Evolutionary conservation across 1,284 basidiomycete species (phyloP).

Genomic region (Cerioporus squamosus): DNA sequence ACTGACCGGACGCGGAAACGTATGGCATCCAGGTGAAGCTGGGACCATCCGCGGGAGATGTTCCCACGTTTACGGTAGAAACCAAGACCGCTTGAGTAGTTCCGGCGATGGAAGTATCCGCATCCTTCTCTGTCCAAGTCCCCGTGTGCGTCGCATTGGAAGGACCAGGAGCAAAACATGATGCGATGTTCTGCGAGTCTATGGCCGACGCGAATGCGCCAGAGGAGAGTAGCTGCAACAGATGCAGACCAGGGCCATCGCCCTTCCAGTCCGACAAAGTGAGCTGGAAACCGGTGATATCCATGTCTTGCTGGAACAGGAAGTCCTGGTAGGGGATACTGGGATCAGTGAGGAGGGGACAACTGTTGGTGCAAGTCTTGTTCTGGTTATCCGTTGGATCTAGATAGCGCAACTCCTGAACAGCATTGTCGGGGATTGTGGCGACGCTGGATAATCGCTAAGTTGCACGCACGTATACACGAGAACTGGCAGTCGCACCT

Average conservation of each 20-base stretch:
- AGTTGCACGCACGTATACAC: neutral
- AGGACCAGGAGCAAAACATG: slow-evolving; percentile 76
- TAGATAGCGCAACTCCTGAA: slow-evolving; percentile 77
- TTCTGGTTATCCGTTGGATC: slow-evolving; percentile 79
- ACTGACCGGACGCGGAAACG: slow-evolving; percentile 86
- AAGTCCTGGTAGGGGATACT: slow-evolving; percentile 89
- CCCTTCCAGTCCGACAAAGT: slow-evolving; percentile 82
- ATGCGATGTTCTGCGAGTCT: slow-evolving; percentile 59
- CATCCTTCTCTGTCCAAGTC: slow-evolving; percentile 67
- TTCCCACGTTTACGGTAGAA: slow-evolving; percentile 69
- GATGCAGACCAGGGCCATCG: slow-evolving; percentile 80
- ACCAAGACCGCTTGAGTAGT: slow-evolving; percentile 80
- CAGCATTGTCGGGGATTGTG: slow-evolving; percentile 87
- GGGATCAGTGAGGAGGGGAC: slow-evolving; percentile 77
- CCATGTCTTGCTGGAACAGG: slow-evolving; percentile 66
- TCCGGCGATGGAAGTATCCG: slow-evolving; percentile 75
- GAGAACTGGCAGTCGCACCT: slow-evolving; percentile 59
- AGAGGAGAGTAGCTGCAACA: slow-evolving; percentile 89
- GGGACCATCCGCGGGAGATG: slow-evolving; percentile 62
- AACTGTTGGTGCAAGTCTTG: slow-evolving; percentile 69
- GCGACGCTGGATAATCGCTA: slow-evolving; percentile 60
- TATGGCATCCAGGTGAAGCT: slow-evolving; percentile 91
- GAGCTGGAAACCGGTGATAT: slow-evolving; percentile 85
- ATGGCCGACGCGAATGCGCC: slow-evolving; percentile 86
- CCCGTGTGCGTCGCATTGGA: slow-evolving; percentile 71